phyloP scores from a whole-genome alignment of 2,329 filamentous ascomycete genomes.

The Teratosphaeria epicoccoides region DNA sequence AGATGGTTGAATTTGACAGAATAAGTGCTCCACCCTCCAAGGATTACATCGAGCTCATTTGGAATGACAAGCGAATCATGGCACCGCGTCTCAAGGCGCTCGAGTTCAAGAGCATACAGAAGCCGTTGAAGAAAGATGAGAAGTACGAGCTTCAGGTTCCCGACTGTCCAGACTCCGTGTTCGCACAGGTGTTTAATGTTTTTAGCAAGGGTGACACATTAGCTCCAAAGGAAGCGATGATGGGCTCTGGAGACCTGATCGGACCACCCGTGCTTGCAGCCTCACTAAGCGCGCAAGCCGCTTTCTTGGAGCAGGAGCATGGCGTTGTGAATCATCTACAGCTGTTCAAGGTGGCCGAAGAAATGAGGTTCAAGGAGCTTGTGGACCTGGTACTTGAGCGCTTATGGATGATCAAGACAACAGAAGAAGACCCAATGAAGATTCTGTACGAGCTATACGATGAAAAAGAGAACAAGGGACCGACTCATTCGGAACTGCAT shows the following conservation, averaged over 20 bases:
- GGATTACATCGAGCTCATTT: conserved; percentile 30
- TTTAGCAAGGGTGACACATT: conserved; percentile 10
- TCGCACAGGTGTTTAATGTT: conserved; percentile 28
- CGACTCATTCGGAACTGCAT: conserved; percentile 18
- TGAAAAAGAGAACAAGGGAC: conserved; percentile 5
- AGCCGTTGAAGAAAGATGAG: conserved; percentile 21
- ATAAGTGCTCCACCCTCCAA: conserved; percentile 21
- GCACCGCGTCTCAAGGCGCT: conserved; percentile 22
- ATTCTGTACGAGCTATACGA: conserved; percentile 28
- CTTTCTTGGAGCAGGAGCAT: conserved; percentile 1
- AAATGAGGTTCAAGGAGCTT: conserved; percentile 29
- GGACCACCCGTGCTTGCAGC: conserved; percentile 10
- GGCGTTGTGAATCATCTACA: conserved; percentile 16
- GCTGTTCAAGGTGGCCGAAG: conserved; percentile 25
- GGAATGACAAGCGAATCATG: conserved; percentile 25
- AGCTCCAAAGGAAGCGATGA: not conserved
- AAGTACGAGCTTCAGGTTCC: conserved; percentile 26
- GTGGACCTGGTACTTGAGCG: conserved; percentile 25
- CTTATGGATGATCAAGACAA: conserved; percentile 22
- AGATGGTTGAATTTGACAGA: conserved; percentile 23
- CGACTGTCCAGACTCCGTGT: conserved; percentile 20
- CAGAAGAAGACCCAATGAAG: conserved; percentile 27
- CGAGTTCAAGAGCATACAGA: conserved; percentile 21
- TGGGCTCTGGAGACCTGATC: not conserved
- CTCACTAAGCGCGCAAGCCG: not conserved